Conservation (phyloP, 192 early-diverging fungal genomes). For the Coemansia aciculifera region DNA sequence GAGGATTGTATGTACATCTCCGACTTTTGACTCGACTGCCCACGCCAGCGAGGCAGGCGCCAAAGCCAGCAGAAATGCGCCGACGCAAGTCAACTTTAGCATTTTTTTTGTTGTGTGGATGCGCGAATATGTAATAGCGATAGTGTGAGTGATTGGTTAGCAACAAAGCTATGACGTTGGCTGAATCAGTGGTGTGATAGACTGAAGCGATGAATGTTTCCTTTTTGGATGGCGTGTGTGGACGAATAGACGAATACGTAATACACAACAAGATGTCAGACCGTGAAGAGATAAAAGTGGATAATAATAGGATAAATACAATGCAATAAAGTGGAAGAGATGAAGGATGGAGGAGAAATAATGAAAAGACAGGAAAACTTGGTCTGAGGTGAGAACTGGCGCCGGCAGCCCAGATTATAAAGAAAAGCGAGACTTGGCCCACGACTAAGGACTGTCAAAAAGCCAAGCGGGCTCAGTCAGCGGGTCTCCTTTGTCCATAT, state of each 20-base stretch:
- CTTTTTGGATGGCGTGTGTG: background rate
- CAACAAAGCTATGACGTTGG: background rate
- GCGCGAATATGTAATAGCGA: background rate
- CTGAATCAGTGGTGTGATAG: background rate
- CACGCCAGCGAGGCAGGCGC: background rate
- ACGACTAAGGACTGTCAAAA: background rate
- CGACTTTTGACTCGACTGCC: constrained; percentile 1
- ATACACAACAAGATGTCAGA: background rate
- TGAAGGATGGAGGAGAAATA: background rate
- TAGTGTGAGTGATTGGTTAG: background rate
- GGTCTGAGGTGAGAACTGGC: background rate
- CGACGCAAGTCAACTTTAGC: constrained; percentile 2
- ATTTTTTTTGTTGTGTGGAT: background rate
- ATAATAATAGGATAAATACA: background rate
- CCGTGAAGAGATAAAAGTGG: background rate
- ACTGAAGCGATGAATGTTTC: background rate
- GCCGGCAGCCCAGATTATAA: constrained; percentile 2
- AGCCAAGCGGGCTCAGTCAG: constrained; percentile 1
- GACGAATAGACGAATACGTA: background rate
- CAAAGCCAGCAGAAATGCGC: constrained; percentile 2
- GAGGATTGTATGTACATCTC: background rate
- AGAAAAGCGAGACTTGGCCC: constrained; percentile 7
- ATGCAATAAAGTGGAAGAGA: background rate
- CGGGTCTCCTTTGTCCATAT: background rate
- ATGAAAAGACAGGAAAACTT: background rate